phyloP scores from a whole-genome alignment of 106 monocot species.

The Allium cepa region DNA sequence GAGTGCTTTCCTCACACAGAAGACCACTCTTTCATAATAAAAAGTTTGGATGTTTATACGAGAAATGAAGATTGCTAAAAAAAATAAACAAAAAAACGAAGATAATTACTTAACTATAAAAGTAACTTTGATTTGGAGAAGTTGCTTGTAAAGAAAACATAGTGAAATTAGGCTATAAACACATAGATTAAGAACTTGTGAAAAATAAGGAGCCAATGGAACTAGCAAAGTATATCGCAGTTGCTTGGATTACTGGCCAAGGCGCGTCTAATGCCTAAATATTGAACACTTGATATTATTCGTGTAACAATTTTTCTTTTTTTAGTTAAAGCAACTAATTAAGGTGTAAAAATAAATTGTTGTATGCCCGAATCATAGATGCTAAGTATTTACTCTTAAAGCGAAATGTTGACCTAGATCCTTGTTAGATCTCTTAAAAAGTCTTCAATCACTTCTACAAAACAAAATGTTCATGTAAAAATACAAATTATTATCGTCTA shows the following conservation, averaged over 20 bases:
- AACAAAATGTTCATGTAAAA: not conserved
- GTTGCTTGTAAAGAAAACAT: too few relatives aligned
- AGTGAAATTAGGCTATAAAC: too few relatives aligned
- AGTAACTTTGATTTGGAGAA: too few relatives aligned
- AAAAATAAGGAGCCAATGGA: constrained; percentile 54
- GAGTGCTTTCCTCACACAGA: too few relatives aligned
- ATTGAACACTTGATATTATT: not conserved
- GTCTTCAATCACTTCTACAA: constrained; percentile 74
- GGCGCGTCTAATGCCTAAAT: constrained; percentile 84
- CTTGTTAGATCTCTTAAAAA: constrained; percentile 76
- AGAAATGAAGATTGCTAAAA: too few relatives aligned
- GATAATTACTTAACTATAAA: too few relatives aligned
- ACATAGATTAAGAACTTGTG: constrained; percentile 36
- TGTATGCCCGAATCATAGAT: constrained; percentile 61
- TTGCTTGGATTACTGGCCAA: constrained; percentile 92
- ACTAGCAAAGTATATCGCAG: constrained; percentile 87
- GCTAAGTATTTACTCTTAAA: constrained; percentile 52
- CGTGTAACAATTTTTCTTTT: not conserved
- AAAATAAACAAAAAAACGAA: too few relatives aligned
- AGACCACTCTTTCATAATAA: too few relatives aligned
- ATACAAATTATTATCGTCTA: not conserved
- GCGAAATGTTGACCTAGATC: constrained; percentile 48
- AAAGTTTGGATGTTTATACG: too few relatives aligned
- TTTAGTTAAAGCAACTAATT: not conserved
- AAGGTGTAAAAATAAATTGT: not conserved